A percentile compares a stretch with the other conserved stretches of the same genome.
Evolutionary conservation across 768 basidiomycete genomes (phyloP).

Genomic region (Bullera alba): DNA sequence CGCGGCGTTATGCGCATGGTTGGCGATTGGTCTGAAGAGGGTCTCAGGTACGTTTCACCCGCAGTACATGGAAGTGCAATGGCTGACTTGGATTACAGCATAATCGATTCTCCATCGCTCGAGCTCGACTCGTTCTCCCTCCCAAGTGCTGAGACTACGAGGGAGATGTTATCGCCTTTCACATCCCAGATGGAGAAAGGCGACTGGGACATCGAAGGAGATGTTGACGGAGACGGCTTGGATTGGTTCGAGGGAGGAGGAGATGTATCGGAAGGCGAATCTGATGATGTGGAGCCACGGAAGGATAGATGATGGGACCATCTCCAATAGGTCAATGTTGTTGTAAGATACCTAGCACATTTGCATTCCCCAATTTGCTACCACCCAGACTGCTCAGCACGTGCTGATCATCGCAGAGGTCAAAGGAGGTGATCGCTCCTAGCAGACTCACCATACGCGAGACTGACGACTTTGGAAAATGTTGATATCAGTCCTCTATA

Average conservation of each 20-base stretch:
- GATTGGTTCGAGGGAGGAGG: background rate
- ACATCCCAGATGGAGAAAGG: conserved; percentile 5
- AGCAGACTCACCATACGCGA: too few relatives aligned
- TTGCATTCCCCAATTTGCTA: too few relatives aligned
- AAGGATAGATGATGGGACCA: too few relatives aligned
- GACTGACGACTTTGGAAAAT: too few relatives aligned
- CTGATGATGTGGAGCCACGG: background rate
- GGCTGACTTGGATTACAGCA: conserved; percentile 1
- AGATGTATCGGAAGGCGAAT: background rate
- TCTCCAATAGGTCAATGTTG: too few relatives aligned
- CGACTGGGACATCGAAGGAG: conserved; percentile 9
- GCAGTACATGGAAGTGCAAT: background rate
- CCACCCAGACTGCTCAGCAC: too few relatives aligned
- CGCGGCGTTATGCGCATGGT: conserved; percentile 19
- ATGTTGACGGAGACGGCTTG: background rate
- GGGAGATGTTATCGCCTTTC: conserved; percentile 8
- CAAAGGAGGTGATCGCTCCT: too few relatives aligned
- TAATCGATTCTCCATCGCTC: conserved; percentile 1
- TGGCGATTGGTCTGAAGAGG: conserved; percentile 23
- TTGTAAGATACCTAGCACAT: too few relatives aligned
- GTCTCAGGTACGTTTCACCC: conserved; percentile 13
- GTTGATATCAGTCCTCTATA: too few relatives aligned
- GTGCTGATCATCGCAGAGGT: too few relatives aligned
- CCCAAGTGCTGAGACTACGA: background rate
- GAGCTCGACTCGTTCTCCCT: conserved; percentile 1